Evolutionary conservation across 2,329 filamentous ascomycete genomes (phyloP).

Genomic region (Tricladium varicosporioides): DNA sequence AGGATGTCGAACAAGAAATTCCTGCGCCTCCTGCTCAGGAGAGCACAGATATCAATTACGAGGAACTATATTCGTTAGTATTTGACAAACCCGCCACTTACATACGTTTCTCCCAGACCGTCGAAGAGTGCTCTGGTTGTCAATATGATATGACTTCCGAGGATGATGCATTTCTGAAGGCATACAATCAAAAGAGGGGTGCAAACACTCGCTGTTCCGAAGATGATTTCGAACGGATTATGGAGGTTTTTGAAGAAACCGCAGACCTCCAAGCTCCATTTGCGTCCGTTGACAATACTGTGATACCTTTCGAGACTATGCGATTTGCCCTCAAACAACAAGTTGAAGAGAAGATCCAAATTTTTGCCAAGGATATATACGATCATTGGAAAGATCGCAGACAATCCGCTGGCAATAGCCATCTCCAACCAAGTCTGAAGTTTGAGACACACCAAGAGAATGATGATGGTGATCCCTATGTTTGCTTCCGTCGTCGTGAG

Average conservation of each 20-base stretch:
- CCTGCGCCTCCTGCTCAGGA: constrained; percentile 64
- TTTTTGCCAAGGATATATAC: constrained; percentile 75
- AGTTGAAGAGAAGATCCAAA: constrained; percentile 45
- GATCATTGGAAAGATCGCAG: constrained; percentile 82
- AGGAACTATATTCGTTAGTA: constrained; percentile 75
- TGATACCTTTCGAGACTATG: constrained; percentile 75
- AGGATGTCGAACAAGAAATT: constrained; percentile 42
- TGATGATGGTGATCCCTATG: constrained; percentile 94
- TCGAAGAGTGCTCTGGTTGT: constrained; percentile 89
- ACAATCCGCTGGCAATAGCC: constrained; percentile 63
- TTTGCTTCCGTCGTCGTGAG: constrained; percentile 95
- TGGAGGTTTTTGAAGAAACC: constrained; percentile 92
- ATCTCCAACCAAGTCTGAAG: constrained; percentile 78
- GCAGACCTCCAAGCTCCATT: constrained; percentile 81
- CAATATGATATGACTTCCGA: constrained; percentile 94
- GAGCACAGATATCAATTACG: constrained; percentile 72
- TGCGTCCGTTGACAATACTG: constrained; percentile 84
- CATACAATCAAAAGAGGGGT: constrained; percentile 76
- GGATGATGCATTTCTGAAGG: constrained; percentile 80
- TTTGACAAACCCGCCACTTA: constrained; percentile 89
- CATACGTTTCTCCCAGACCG: constrained; percentile 96
- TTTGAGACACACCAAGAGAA: constrained; percentile 93
- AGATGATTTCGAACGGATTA: constrained; percentile 88
- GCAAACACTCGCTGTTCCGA: constrained; percentile 69
- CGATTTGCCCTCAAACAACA: constrained; percentile 55